Evolutionary conservation across 352 stramenopile species (phyloP), one percentile per base, ranked within the genome.

Genomic region (Phytophthora pinifolia): DNA sequence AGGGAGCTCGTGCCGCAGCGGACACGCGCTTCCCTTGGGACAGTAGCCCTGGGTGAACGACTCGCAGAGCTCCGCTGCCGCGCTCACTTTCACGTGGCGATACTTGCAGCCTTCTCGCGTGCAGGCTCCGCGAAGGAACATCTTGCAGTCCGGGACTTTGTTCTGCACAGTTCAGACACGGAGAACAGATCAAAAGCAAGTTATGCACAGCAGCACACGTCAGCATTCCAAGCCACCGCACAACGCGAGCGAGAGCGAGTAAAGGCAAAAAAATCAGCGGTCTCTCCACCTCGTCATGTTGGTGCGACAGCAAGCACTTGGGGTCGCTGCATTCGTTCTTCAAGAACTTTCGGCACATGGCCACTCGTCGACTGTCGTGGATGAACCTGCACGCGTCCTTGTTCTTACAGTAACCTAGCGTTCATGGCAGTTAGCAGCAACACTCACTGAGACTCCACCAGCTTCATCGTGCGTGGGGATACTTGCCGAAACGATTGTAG

Each of bases 401-500:
- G 43, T 89, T 87, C 48, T 89, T 94, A 65, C 83, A 94, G 46
- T 79, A 89, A 9, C 83, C 83, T 92, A 52, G 37, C 15, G 5
- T 37, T 38, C 29, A 59, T 31, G 25, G n/a, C 37, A 39, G 41
- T 67, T 56, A 62, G 45, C 34, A 56, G 42, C 33, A 54, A 42
- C 17, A 66, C 42, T 38, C 29, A 46, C 25, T 5, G 14, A 29
- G 46, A 27, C 13, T 27, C 31, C 41, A 41, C 10, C 32, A 50
- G 5, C 6, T 32, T 15, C 20, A 33, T 4, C 29, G 13, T 31
- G 10, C 31, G 46, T 15, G 38, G 15, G 13, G 13, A 34, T 25
- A 78, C 80, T 81, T 86, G 73, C 83, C 83, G 42, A 89, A 92
- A 31, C 82, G 76, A 50, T 89, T 91, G 70, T 84, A 94, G 59